Conservation (phyloP, 495 filamentous ascomycete genomes). For the Penicillium mononematosum region DNA sequence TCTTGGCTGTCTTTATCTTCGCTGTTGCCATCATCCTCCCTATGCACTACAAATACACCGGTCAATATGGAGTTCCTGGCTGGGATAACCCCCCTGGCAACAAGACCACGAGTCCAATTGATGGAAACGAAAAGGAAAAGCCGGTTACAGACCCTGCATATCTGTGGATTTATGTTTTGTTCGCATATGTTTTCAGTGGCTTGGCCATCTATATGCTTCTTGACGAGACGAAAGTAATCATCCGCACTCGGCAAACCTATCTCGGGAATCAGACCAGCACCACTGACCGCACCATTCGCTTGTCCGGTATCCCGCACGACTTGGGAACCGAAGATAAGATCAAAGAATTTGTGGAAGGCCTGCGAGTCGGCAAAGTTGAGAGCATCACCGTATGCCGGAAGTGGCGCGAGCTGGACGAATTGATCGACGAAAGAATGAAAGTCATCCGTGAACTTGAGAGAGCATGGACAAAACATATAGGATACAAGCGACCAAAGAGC, state of each 20-base stretch:
- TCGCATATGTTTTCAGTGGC: conserved; percentile 85
- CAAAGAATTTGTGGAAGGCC: conserved; percentile 79
- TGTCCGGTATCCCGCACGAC: conserved; percentile 84
- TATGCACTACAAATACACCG: conserved; percentile 71
- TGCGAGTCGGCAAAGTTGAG: conserved; percentile 92
- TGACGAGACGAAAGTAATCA: conserved; percentile 76
- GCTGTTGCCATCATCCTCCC: conserved; percentile 78
- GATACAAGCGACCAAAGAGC: conserved; percentile 48
- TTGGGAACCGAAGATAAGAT: conserved; percentile 79
- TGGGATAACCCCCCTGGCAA: conserved; percentile 33
- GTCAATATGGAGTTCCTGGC: conserved; percentile 43
- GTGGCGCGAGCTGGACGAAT: conserved; percentile 78
- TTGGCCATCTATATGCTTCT: conserved; percentile 81
- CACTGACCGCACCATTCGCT: conserved; percentile 87
- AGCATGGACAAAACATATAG: conserved; percentile 73
- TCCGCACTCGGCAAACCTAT: conserved; percentile 83
- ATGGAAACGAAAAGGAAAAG: conserved; percentile 26
- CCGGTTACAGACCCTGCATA: conserved; percentile 49
- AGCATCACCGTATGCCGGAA: conserved; percentile 82
- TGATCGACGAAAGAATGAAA: conserved; percentile 65
- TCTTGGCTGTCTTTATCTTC: conserved; percentile 74
- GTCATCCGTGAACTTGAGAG: conserved; percentile 76
- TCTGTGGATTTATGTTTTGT: conserved; percentile 90
- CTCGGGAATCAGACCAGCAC: conserved; percentile 89
- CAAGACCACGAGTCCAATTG: conserved; percentile 15